Evolutionary conservation across 2,329 filamentous ascomycete genomes (phyloP).

Genomic region (Rutstroemia sp.): DNA sequence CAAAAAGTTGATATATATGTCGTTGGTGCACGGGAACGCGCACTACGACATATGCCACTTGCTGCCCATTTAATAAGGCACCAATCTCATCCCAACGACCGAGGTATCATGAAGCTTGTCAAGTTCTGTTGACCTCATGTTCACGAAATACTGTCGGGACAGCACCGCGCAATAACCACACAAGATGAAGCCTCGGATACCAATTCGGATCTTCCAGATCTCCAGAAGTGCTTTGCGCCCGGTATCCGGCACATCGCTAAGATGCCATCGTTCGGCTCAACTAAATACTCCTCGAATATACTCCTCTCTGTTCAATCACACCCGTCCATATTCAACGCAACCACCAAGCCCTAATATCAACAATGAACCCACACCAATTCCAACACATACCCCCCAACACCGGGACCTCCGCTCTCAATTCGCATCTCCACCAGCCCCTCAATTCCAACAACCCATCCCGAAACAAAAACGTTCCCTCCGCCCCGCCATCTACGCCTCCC

Average conservation of each 20-base stretch:
- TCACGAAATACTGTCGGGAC: neutral
- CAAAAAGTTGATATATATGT: too few species aligned
- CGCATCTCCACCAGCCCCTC: slow-evolving; percentile 9
- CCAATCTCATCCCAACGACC: neutral
- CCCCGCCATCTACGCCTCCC: slow-evolving; percentile 26
- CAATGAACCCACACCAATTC: neutral
- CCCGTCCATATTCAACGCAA: slow-evolving; percentile 1
- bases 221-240: neutral
- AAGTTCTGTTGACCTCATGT: neutral
- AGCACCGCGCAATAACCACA: neutral
- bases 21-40: neutral
- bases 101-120: neutral
- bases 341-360: neutral
- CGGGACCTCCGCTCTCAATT: slow-evolving; percentile 25
- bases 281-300: neutral
- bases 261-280: neutral
- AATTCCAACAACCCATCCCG: neutral
- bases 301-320: neutral
- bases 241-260: neutral
- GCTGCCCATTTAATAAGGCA: neutral
- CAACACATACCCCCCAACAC: neutral
- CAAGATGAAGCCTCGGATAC: neutral
- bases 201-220: neutral
- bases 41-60: neutral
- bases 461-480: slow-evolving; percentile 23